phyloP scores from a whole-genome alignment of 169 alveolate species.

The Plasmodium adleri region DNA sequence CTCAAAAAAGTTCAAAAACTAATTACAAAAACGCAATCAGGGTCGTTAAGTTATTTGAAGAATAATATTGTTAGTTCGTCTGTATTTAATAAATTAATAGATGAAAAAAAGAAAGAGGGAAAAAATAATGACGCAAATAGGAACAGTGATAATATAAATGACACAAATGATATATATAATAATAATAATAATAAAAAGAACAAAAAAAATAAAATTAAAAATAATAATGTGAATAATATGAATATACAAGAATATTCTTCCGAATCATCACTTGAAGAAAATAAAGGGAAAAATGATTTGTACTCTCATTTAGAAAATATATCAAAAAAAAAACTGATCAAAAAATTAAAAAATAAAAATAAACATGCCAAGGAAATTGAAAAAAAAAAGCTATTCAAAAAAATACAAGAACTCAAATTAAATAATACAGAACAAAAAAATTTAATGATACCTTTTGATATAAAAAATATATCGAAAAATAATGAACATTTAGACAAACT shows the following conservation, averaged over 20 bases:
- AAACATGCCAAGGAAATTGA: conserved; percentile 56
- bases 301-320: conserved; percentile 21
- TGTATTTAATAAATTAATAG: neutral
- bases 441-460: conserved; percentile 61
- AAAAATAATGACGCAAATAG: neutral
- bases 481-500: conserved; percentile 52
- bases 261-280: neutral
- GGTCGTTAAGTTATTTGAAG: conserved; percentile 30
- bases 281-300: conserved; percentile 4
- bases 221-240: too few species aligned
- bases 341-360: conserved; percentile 46
- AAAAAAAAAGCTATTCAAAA: conserved; percentile 68
- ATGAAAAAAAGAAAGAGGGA: neutral
- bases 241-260: neutral
- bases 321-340: conserved; percentile 52
- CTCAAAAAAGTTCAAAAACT: conserved; percentile 58
- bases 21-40: conserved; percentile 40
- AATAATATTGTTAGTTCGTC: conserved; percentile 2
- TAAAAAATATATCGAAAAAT: conserved; percentile 35
- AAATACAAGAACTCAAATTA: conserved; percentile 73
- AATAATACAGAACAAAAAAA: conserved; percentile 33
- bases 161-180: neutral
- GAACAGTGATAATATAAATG: neutral
- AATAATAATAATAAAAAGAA: neutral
- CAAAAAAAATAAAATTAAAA: neutral